phyloP scores from a whole-genome alignment of 805 yeast genomes.

The Dipodascus geniculatus region DNA sequence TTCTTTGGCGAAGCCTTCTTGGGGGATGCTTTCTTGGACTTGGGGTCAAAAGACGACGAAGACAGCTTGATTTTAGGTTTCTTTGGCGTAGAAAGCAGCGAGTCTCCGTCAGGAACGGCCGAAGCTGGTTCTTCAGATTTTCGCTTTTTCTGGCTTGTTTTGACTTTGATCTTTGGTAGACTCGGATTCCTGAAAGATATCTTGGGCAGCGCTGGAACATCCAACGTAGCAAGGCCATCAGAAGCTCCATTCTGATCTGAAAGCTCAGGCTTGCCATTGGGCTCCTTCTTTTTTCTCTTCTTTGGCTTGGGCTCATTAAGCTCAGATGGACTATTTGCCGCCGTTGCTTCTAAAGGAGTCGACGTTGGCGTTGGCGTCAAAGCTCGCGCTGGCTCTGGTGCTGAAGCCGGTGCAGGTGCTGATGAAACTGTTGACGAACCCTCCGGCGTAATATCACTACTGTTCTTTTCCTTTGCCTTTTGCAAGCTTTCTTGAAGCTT shows the following conservation, averaged over 20 bases:
- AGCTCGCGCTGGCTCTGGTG: neutral
- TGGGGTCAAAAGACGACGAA: neutral
- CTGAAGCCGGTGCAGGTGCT: neutral
- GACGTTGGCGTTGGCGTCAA: too few relatives aligned
- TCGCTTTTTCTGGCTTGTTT: neutral
- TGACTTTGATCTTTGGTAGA: neutral
- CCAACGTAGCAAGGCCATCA: neutral
- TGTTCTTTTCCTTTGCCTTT: slow-evolving; percentile 4
- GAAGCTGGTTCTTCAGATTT: neutral
- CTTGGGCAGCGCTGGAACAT: neutral
- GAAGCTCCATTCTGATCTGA: too few relatives aligned
- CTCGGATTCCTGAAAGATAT: neutral
- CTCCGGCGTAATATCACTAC: neutral
- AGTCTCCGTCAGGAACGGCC: neutral
- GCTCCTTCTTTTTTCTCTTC: neutral
- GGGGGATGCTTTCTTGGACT: neutral
- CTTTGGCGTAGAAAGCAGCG: neutral
- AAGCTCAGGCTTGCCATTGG: too few relatives aligned
- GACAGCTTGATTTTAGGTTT: neutral
- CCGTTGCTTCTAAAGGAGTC: too few relatives aligned
- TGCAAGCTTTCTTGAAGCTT: neutral
- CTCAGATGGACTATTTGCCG: too few relatives aligned
- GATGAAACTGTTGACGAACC: neutral
- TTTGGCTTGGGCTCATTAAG: neutral
- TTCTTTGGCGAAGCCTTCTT: slow-evolving; percentile 1